Base-by-base conservation (phyloP, 257 asterid genomes). In the Penstemon eatonii region DNA sequence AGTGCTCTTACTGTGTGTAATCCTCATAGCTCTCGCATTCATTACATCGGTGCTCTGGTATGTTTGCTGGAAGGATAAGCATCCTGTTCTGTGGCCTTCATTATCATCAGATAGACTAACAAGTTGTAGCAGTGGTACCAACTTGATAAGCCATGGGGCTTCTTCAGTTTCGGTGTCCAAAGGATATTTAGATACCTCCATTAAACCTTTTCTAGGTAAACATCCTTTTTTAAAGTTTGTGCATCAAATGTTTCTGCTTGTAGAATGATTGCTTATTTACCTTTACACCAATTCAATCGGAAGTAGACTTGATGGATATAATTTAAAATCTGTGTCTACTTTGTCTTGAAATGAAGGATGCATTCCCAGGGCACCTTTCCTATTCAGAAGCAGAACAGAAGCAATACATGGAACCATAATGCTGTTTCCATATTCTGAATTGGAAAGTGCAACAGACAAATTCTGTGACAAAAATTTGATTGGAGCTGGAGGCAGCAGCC, bases 401-500 rank as follows among this genome's bases (percentile, higher is more conserved):
- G 74, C 88, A 60, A 59, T 85, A 58, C 88, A 80, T 0, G 98
- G 95, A 82, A 73, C 78, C 2, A 81, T 89, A 45, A 70, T 78
- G 57, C 86, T 81, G 18, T 94, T 91, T 80, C 81, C 94, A 5
- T 94, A 89, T 64, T 81, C 87, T 12, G 98, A 94, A 68, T 65
- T 94, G 78, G 96, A 87, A 82, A 86, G 71, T 61, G 91, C 96
- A 46, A 89, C 99, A 7, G 76, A 83, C 67, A 83, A 62, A 76
- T 94, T 94, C 78, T 85, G 90, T 15, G 83, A 79, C 56, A 76
- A 85, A 69, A 87, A 89, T 80, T 81, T 91, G 83, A 86, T 91
- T 56, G 99, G 98, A 55, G 83, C 85, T 61, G 99, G 99, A 65
- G 99, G 96, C 53, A 89, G 96, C 84, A 89, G 99, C 80, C 83